These are phyloP conservation scores for Coemansia sp. DNA, from an alignment of 192 early-diverging fungal genomes.

Conservation along the genomic window DNA sequence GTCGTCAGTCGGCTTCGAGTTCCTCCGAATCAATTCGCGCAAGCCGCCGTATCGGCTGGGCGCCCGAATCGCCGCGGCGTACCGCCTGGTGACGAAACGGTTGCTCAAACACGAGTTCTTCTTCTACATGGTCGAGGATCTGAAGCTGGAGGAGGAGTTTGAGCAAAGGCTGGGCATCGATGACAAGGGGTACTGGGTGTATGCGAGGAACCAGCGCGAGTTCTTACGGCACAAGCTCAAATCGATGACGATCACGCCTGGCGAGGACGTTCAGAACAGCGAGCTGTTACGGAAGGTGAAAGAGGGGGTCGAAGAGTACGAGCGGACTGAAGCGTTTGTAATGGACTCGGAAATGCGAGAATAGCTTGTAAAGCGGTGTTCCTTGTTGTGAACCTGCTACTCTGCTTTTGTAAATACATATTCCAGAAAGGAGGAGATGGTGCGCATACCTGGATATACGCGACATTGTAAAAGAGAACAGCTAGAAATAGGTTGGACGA, in stretches of 20 bases:
- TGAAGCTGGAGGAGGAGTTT: slow-evolving; percentile 50
- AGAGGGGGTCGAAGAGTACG: slow-evolving; percentile 20
- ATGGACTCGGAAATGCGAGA: background rate
- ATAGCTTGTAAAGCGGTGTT: too few species aligned
- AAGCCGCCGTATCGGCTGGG: slow-evolving; percentile 50
- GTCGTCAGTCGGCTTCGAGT: slow-evolving; percentile 40
- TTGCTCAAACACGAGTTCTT: slow-evolving; percentile 40
- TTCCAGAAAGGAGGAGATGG: too few species aligned
- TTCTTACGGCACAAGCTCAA: slow-evolving; percentile 37
- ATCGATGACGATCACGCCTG: background rate
- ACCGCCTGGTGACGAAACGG: slow-evolving; percentile 9
- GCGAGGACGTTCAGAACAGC: slow-evolving; percentile 8
- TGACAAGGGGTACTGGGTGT: slow-evolving; percentile 44
- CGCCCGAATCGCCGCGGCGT: slow-evolving; percentile 23
- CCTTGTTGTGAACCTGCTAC: background rate
- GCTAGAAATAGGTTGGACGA: too few species aligned
- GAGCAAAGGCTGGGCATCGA: slow-evolving; percentile 38
- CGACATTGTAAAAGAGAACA: too few species aligned
- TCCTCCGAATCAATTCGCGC: slow-evolving; percentile 38
- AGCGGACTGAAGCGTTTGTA: slow-evolving; percentile 10
- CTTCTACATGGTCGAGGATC: slow-evolving; percentile 35
- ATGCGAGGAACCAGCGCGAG: slow-evolving; percentile 46
- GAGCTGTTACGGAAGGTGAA: slow-evolving; percentile 2
- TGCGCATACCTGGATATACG: too few species aligned
- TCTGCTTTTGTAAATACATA: background rate